Evolutionary conservation across 495 filamentous ascomycete species (phyloP), one percentile per base, ranked within the genome.

Genomic region (Trichoderma erinaceum): DNA sequence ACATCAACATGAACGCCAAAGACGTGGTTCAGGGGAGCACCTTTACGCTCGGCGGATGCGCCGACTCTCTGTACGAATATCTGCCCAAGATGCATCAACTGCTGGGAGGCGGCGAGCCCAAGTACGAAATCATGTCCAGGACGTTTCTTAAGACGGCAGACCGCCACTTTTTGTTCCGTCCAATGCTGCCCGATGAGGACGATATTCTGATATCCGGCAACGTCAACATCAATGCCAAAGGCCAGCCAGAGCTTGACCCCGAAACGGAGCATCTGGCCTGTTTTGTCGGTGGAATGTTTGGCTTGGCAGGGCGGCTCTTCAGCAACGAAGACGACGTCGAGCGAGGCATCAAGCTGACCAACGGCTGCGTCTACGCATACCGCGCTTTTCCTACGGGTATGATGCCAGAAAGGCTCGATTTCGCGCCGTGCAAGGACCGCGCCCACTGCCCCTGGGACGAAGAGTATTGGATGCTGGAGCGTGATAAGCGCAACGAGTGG

Each of bases 31-130:
- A 67, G 1, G 81, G 81, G 32, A 71, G 69, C 63, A 58, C 68
- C 21, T 98, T 88, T 72, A 89, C 87, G 0, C 78, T 97, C 35
- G 94, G 88, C 32, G 92, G 87, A 13, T 82, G 86, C 77, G 87
- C 90, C 13, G 93, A 97, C 75, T 94, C 90, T 7, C 82, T 90
- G 12, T 97, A 97, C 73, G 93, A 97, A 75, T 97, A 97, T 74
- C 75, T 97, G 35, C 90, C 93, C 10, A 97, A 86, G 74, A 79
- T 84, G 72, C 76, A 83, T 70, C 78, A 84, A 29, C 86, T 97
- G 27, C 84, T 96, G 10, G 93, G 92, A 25, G 93, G 94, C 23
- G 72, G 82, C 18, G 87, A 87, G 58, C 81, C 86, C 1, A 88
- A 90, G 73, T 97, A 97, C 75, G 83, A 82, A 63, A 80, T 76